phyloP scores from a whole-genome alignment of 2,329 filamentous ascomycete genomes.

The Sporothrix pseudoabietina region DNA sequence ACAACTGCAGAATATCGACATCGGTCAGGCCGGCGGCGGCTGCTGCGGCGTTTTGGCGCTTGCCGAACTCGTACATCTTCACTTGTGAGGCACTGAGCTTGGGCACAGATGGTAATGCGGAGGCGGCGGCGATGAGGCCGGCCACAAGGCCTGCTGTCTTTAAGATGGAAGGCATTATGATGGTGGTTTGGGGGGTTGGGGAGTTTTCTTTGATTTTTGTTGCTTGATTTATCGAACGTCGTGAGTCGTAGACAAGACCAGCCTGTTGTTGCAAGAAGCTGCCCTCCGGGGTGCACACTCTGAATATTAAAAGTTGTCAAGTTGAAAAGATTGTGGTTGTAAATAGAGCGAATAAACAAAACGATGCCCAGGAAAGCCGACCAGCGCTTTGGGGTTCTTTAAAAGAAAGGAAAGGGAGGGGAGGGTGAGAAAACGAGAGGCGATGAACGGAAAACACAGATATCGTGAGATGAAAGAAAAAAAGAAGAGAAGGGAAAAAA shows the following conservation, averaged over 20 bases:
- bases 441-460: constrained; percentile 18
- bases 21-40: constrained; percentile 52
- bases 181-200: constrained; percentile 35
- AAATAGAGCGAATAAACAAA: constrained; percentile 33
- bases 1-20: constrained; percentile 62
- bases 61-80: constrained; percentile 51
- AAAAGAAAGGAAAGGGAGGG: constrained; percentile 27
- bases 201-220: constrained; percentile 33
- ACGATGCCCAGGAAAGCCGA: constrained; percentile 51
- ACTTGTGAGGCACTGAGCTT: constrained; percentile 51
- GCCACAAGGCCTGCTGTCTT: constrained; percentile 49
- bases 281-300: constrained; percentile 37
- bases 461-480: constrained; percentile 26
- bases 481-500: neutral
- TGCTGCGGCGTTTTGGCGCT: constrained; percentile 55
- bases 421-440: constrained; percentile 20
- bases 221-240: constrained; percentile 31
- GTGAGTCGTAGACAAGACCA: constrained; percentile 42
- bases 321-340: constrained; percentile 31
- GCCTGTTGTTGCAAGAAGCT: constrained; percentile 41
- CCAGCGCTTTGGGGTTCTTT: constrained; percentile 50
- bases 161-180: constrained; percentile 51
- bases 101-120: constrained; percentile 50
- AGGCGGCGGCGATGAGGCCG: constrained; percentile 49
- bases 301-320: constrained; percentile 42